phyloP scores from a whole-genome alignment of 441 rosid genomes.

The Croton setiger region DNA sequence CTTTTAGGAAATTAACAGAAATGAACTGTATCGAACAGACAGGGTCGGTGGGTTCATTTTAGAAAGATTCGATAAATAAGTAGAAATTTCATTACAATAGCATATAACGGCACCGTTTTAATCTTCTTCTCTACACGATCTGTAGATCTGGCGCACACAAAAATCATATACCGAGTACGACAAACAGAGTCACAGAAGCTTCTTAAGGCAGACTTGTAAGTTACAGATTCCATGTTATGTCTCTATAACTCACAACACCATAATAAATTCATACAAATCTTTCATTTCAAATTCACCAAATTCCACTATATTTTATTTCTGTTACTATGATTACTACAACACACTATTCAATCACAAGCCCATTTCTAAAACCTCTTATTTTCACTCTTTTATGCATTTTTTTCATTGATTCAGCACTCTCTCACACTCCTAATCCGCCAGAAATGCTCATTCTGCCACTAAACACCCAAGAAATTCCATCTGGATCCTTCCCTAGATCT shows the following conservation, averaged over 20 bases:
- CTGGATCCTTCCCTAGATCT: conserved; percentile 40
- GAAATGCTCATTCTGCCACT: conserved; percentile 51
- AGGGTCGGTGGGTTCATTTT: no score
- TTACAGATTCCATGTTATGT: not conserved
- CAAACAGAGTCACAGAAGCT: not conserved
- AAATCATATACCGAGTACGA: not conserved
- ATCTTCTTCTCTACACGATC: not conserved
- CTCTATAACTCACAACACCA: not conserved
- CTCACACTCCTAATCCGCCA: conserved; percentile 16
- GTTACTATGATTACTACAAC: not conserved
- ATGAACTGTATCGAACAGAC: no score
- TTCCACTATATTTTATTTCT: not conserved
- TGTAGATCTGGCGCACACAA: not conserved
- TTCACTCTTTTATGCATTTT: conserved; percentile 11
- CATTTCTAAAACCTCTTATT: conserved; percentile 26
- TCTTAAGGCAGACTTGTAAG: not conserved
- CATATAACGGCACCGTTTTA: not conserved
- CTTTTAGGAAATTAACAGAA: no score
- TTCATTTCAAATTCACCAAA: not conserved
- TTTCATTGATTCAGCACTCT: not conserved
- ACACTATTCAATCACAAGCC: conserved; percentile 17
- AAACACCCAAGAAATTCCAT: conserved; percentile 41
- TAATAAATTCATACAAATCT: not conserved
- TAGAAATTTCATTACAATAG: not conserved
- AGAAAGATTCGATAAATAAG: not conserved